Conservation (phyloP, 352 stramenopile genomes). For the Hyphochytrium catenoides region DNA sequence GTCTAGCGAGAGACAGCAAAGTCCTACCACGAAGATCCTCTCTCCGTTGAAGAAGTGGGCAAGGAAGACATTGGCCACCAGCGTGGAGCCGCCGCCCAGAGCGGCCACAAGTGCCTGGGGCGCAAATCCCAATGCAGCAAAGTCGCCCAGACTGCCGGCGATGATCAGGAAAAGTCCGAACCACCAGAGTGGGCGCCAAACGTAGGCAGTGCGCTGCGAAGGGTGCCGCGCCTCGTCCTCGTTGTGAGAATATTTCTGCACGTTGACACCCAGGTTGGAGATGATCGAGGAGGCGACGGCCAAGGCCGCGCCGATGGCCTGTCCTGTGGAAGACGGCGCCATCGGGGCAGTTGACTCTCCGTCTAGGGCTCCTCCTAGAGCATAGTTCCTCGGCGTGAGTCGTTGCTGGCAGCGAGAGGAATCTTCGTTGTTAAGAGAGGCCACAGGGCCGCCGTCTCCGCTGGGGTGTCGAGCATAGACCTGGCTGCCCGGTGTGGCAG, state of each 20-base stretch:
- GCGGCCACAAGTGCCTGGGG: slow-evolving; percentile 64
- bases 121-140: slow-evolving; percentile 62
- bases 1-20: neutral
- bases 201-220: slow-evolving; percentile 33
- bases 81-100: slow-evolving; percentile 47
- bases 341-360: too few species aligned
- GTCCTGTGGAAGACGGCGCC: too few species aligned
- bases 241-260: slow-evolving; percentile 63
- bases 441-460: too few species aligned
- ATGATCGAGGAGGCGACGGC: slow-evolving; percentile 46
- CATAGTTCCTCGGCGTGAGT: too few species aligned
- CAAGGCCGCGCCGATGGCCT: slow-evolving; percentile 46
- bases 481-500: too few species aligned
- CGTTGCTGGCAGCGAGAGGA: too few species aligned
- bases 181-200: slow-evolving; percentile 63
- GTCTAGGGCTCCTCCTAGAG: too few species aligned
- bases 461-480: too few species aligned
- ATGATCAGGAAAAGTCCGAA: slow-evolving; percentile 43
- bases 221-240: slow-evolving; percentile 19
- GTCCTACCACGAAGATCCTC: slow-evolving; percentile 24
- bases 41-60: slow-evolving; percentile 59
- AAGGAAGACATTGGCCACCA: slow-evolving; percentile 62
- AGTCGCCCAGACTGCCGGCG: slow-evolving; percentile 55
- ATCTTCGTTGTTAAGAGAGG: too few species aligned
- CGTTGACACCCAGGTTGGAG: slow-evolving; percentile 66